Base-by-base conservation (phyloP, 257 asterid genomes). In the Osmanthus fragrans region DNA sequence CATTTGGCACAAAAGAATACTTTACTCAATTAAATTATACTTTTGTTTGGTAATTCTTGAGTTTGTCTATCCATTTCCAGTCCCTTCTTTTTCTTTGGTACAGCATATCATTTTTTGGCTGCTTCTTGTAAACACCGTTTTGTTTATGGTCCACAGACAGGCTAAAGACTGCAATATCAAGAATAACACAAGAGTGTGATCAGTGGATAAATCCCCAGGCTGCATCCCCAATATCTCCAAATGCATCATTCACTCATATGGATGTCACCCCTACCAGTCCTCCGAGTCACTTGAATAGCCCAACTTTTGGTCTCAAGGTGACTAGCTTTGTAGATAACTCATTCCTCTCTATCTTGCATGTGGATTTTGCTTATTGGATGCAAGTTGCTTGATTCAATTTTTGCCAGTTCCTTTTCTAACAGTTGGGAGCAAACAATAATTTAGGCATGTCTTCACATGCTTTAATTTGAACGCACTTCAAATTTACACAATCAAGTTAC, bases 251-350 rank as follows among this genome's bases (percentile, higher is more conserved):
- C 84, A 67, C 87, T 56, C 96, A 88, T 85, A 85, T 81, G 89
- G 99, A 96, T 82, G 95, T 96, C 75, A 90, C 96, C 80, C 97
- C 99, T 36, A 82, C 92, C 69, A 92, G 94, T 82, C 97, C 99
- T 40, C 91, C 97, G 73, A 88, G 88, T 83, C 92, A 86, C 88
- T 83, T 84, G 80, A 86, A 84, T 74, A 89, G 87, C 82, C 73
- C 86, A 72, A 84, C 96, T 70, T 82, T 82, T 77, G 86, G 95
- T 47, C 96, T 96, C 78, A 92, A 94, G 99, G 99, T 96, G 92
- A 82, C 68, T 80, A 42, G 51, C 70, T 81, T 32, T 51, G 56
- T 42, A 23, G 21, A 68, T 47, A 76, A 51, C 47, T 75, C 30
- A 67, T 19, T 56, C 80, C 80, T 73, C 30, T 33, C 39, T 54